phyloP scores from a whole-genome alignment of 164 flowering plant species.

The Litsea cubeba region DNA sequence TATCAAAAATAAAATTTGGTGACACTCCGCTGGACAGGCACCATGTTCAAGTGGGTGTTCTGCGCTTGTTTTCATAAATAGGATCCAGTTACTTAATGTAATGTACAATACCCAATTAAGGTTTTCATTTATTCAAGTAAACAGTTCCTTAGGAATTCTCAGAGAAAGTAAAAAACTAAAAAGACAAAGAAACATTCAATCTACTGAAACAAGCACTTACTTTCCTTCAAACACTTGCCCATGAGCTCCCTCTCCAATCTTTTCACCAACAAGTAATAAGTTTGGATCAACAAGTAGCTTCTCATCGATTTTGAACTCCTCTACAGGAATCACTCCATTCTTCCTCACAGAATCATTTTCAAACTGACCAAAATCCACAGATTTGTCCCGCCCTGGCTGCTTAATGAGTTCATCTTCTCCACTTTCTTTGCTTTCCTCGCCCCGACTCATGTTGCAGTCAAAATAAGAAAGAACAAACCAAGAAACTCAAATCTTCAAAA shows the following conservation, averaged over 20 bases:
- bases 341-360: conserved; percentile 5
- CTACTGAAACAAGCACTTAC: conserved; percentile 31
- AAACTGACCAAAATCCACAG: conserved; percentile 12
- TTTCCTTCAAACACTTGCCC: conserved; percentile 92
- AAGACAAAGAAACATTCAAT: neutral
- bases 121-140: neutral
- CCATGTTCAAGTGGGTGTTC: neutral
- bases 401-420: conserved; percentile 21
- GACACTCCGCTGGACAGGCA: neutral
- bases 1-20: neutral
- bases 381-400: conserved; percentile 9
- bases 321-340: conserved; percentile 36
- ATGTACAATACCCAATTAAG: neutral
- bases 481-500: conserved; percentile 2
- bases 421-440: conserved; percentile 23
- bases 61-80: neutral
- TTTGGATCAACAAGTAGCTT: conserved; percentile 73
- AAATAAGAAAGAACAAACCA: conserved; percentile 13
- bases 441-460: conserved; percentile 45
- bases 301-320: conserved; percentile 44
- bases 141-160: neutral
- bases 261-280: conserved; percentile 58
- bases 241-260: conserved; percentile 96
- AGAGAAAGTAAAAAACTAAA: neutral
- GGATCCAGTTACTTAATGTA: neutral